Evolutionary conservation across 2,329 filamentous ascomycete genomes (phyloP), one percentile per base, ranked within the genome.

Genomic region (Aspergillus ruber): DNA sequence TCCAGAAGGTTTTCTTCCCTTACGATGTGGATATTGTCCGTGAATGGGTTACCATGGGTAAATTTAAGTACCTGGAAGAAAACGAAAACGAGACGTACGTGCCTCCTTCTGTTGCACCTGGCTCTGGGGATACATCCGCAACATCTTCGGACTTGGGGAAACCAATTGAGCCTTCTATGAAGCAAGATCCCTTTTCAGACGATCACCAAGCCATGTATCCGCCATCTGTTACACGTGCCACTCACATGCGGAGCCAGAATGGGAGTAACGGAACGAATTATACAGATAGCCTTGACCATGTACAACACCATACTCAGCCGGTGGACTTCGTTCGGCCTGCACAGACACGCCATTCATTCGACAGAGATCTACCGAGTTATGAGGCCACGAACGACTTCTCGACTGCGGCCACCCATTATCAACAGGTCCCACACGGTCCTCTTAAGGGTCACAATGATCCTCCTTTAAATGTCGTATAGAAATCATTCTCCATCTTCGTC

Each of bases 191-290:
- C 57, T 78, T 89, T 50, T 86, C 93, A 62, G 90, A 97, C 69
- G 91, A 96, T 63, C 80, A 88, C 66, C 82, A 90, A 56, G 90
- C 90, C 27, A 95, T 97, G 60, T 97, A 97, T 69, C 88, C 91
- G 43, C 90, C 91, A 12, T 95, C 90, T 45, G 83, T 91, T 59
- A 86, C 88, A 43, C 77, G 81, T 10, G 91, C 88, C 13, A 79
- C 82, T 41, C 82, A 82, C 40, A 91, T 86, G 44, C 78, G 82
- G 57, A 93, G 88, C 60, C 88, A 95, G 64, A 94, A 91, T 58
- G 89, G 90, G 51, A 96, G 90, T 70, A 90, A 95, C 68, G 91
- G 89, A 51, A 96, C 93, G 43, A 90, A 94, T 59, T 94, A 90
- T 67, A 94, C 89, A 18, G 74, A 67, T 33, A 73, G 69, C 51